Evolutionary conservation across 2,329 filamentous ascomycete species (phyloP).

Genomic region (Ceratocystis huliohia): DNA sequence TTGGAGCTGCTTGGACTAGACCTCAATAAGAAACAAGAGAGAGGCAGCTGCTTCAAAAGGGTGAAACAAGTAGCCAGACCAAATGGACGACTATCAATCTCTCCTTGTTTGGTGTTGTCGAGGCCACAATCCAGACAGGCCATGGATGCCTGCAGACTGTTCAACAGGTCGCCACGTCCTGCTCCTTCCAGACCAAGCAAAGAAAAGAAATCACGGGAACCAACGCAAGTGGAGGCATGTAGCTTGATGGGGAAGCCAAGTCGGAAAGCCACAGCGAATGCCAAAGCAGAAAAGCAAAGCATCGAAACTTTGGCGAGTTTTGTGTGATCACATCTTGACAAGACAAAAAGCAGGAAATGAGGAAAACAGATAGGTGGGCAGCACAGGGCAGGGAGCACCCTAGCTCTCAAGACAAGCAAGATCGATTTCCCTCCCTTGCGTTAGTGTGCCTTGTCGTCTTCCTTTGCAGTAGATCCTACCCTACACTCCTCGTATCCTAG

Average conservation of each 20-base stretch:
- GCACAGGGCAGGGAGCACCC: not conserved
- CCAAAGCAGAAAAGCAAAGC: not conserved
- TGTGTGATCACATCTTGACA: not conserved
- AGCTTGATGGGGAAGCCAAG: not conserved
- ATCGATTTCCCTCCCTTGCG: slow-evolving; percentile 4
- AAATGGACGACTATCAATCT: too few relatives aligned
- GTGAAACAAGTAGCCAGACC: not conserved
- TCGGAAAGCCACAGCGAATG: not conserved
- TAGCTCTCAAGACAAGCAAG: not conserved
- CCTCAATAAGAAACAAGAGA: not conserved
- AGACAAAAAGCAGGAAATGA: not conserved
- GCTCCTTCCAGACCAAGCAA: not conserved
- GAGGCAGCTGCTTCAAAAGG: not conserved
- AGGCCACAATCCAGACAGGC: not conserved
- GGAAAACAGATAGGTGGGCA: not conserved
- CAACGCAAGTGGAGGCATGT: not conserved
- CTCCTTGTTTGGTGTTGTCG: too few relatives aligned
- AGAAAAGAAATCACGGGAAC: too few relatives aligned
- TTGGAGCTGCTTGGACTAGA: not conserved
- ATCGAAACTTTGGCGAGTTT: not conserved
- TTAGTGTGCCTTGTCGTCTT: too few relatives aligned
- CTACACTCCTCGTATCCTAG: too few relatives aligned
- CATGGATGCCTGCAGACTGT: not conserved
- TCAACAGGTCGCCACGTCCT: too few relatives aligned
- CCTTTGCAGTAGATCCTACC: too few relatives aligned